Percentiles rank a stretch among this genome's conserved stretches.
Conservation (phyloP, 768 basidiomycete genomes). For the Termitomyces titanicus region DNA sequence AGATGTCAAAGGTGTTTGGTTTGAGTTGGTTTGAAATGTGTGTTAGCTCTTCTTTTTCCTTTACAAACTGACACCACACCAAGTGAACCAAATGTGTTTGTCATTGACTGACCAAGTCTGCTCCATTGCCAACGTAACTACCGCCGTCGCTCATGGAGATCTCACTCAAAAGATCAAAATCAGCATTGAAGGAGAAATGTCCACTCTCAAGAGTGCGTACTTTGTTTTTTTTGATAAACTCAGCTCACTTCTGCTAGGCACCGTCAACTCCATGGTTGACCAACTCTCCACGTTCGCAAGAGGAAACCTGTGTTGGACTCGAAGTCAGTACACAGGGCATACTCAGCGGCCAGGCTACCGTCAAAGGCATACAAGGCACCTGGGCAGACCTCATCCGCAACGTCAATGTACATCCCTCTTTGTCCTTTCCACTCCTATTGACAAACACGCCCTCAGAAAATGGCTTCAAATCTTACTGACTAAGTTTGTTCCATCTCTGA, state of each 20-base stretch:
- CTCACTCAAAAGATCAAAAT: slow-evolving; percentile 96
- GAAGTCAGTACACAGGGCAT: slow-evolving; percentile 92
- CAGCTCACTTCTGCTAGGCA: too few relatives aligned
- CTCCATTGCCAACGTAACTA: slow-evolving; percentile 81
- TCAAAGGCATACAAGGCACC: too few relatives aligned
- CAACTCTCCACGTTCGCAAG: slow-evolving; percentile 84
- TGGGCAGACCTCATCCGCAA: too few relatives aligned
- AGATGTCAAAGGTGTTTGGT: slow-evolving; percentile 91
- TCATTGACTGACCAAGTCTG: slow-evolving; percentile 80
- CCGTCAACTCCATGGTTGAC: slow-evolving; percentile 95
- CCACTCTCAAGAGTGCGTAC: slow-evolving; percentile 56
- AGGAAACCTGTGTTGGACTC: slow-evolving; percentile 78
- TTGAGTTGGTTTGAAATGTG: slow-evolving; percentile 75
- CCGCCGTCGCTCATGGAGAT: too few relatives aligned
- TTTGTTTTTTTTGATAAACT: background rate
- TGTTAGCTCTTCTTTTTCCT: slow-evolving; percentile 13
- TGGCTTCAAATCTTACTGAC: slow-evolving; percentile 85
- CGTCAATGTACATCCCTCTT: too few relatives aligned
- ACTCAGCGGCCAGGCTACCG: too few relatives aligned
- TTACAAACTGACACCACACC: background rate
- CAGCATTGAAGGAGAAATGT: slow-evolving; percentile 83
- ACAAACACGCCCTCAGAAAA: too few relatives aligned
- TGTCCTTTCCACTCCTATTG: too few relatives aligned
- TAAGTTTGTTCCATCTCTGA: slow-evolving; percentile 85
- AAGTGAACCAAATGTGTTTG: slow-evolving; percentile 81